Base-by-base conservation (phyloP, 2,329 filamentous ascomycete genomes). In the Penicillium sp. region DNA sequence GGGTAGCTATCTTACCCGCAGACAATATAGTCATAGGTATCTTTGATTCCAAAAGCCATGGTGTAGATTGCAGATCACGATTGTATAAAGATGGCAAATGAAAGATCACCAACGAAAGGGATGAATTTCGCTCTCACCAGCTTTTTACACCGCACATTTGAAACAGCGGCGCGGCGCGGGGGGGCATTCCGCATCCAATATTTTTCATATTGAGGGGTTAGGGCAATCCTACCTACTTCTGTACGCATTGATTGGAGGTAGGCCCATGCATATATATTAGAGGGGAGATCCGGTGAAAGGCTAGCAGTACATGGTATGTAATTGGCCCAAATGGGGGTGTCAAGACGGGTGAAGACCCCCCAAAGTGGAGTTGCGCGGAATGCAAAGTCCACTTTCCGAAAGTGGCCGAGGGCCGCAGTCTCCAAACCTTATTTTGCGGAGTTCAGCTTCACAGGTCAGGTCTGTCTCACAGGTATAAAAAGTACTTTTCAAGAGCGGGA, bases 1-100 rank as follows among this genome's bases (percentile, higher is more conserved):
- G 1, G 12, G 9, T 35, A 13, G 42, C 31, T 38, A 15, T 59
- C 64, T 56, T 55, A 71, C 69, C 69, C 69, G 56, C 70, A 72
- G 35, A 72, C 58, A 53, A 72, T 70, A 56, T 71, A 72, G 47
- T 72, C 70, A 45, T 66, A 72, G 2, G 54, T 56, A 40, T 57
- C 54, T 6, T 60, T 52, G 15, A 31, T 47, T 17, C 55, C 15
- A 12, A 57, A 57, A 54, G 57, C 50, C 66, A 68, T 68, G 13
- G 23, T 62, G 50, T 23, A 29, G 17, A 25, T n/a, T 45, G 1
- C 9, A 40, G 9, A 50, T 43, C 13, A 19, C 5, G 3, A 40
- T 38, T 3, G 17, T 6, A 23, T 8, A 29, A 12, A n/a, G 8
- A 47, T 37, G 13, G 3, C 6, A 13, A 42, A 25, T n/a, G 4